Evolutionary conservation across 495 filamentous ascomycete genomes (phyloP).

Genomic region (Daldinia caldariorum): DNA sequence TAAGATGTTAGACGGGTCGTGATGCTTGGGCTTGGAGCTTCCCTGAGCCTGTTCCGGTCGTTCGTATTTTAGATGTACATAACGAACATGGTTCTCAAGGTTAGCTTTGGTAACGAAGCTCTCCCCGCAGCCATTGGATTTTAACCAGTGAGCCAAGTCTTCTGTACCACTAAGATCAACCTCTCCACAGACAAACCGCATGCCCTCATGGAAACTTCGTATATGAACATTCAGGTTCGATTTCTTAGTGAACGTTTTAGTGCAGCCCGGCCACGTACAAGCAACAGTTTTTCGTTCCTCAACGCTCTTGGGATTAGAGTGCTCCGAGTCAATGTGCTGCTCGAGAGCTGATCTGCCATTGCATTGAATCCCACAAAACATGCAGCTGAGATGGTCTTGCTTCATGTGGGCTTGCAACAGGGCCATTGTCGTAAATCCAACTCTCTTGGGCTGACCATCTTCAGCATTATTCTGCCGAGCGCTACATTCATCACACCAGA

Average conservation of each 20-base stretch:
- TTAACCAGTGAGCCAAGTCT: slow-evolving; percentile 72
- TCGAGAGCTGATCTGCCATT: slow-evolving; percentile 68
- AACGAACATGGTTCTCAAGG: slow-evolving; percentile 83
- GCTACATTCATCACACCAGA: slow-evolving; percentile 76
- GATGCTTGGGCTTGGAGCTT: slow-evolving; percentile 42
- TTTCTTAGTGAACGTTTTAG: slow-evolving; percentile 76
- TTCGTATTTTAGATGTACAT: slow-evolving; percentile 71
- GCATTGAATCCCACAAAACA: slow-evolving; percentile 73
- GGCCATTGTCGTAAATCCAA: slow-evolving; percentile 75
- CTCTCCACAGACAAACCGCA: slow-evolving; percentile 76
- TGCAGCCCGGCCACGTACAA: slow-evolving; percentile 73
- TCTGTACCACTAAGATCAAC: slow-evolving; percentile 66
- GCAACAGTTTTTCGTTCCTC: slow-evolving; percentile 68
- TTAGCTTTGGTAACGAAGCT: slow-evolving; percentile 74
- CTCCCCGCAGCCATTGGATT: slow-evolving; percentile 72
- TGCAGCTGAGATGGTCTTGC: slow-evolving; percentile 75
- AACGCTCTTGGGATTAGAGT: slow-evolving; percentile 65
- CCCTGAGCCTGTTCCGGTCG: slow-evolving; percentile 53
- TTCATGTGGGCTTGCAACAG: slow-evolving; percentile 77
- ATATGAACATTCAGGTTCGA: slow-evolving; percentile 84
- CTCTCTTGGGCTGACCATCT: slow-evolving; percentile 42
- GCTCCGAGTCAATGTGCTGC: slow-evolving; percentile 74
- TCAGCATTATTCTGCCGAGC: slow-evolving; percentile 38
- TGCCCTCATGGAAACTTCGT: slow-evolving; percentile 75
- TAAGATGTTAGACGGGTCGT: slow-evolving; percentile 49